phyloP scores from a whole-genome alignment of 805 yeast genomes.

The Sugiyamaella americana region DNA sequence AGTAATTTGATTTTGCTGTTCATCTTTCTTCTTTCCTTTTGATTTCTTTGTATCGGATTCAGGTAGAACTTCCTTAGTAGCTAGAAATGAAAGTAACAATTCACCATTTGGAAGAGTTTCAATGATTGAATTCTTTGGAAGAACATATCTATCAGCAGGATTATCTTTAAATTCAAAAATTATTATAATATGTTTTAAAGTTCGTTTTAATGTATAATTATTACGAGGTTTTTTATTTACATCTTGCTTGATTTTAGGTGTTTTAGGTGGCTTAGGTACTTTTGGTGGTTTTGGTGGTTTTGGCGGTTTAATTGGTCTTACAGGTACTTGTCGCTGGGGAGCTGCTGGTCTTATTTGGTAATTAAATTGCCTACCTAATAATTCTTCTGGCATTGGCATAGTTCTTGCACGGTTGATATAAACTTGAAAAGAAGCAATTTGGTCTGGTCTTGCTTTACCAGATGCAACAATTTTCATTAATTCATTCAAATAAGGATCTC shows the following conservation, averaged over 20 bases:
- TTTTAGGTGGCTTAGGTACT: slow-evolving; percentile 8
- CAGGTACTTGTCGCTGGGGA: slow-evolving; percentile 5
- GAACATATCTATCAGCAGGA: slow-evolving; percentile 60
- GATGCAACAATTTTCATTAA: slow-evolving; percentile 84
- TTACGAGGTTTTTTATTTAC: slow-evolving; percentile 15
- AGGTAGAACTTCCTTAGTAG: slow-evolving; percentile 20
- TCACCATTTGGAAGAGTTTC: slow-evolving; percentile 41
- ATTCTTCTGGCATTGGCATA: slow-evolving; percentile 14
- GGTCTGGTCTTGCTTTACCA: slow-evolving; percentile 66
- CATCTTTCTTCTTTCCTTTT: not conserved
- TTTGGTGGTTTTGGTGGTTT: not conserved
- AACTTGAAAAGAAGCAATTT: slow-evolving; percentile 71
- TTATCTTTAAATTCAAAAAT: slow-evolving; percentile 83
- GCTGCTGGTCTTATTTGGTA: too few species aligned
- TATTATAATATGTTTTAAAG: slow-evolving; percentile 60
- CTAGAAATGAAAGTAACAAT: slow-evolving; percentile 35
- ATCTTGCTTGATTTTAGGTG: slow-evolving; percentile 14
- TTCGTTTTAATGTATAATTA: slow-evolving; percentile 43
- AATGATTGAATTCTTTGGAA: slow-evolving; percentile 72
- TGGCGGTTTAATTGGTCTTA: slow-evolving; percentile 4
- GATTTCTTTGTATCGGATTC: slow-evolving; percentile 1
- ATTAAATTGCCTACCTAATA: slow-evolving; percentile 2
- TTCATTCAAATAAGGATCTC: slow-evolving; percentile 57
- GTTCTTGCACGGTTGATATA: slow-evolving; percentile 73
- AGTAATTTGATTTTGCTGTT: slow-evolving; percentile 1